Conservation (phyloP, 176 grass and related monocot species). For the Lolium multiflorum region DNA sequence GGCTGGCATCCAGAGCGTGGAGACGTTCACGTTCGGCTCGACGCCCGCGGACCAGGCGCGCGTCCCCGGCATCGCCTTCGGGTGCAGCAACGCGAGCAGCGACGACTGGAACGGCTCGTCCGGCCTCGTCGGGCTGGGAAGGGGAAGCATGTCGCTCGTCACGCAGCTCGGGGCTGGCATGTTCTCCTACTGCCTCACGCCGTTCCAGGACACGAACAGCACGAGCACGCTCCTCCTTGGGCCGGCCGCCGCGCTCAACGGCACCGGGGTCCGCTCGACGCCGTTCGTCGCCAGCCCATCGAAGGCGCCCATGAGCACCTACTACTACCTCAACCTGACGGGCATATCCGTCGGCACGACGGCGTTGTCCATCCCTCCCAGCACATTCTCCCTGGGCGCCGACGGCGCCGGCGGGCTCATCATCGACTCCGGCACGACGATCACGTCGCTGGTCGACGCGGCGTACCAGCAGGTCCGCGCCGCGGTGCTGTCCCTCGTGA, state of each 20-base stretch:
- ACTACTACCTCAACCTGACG: constrained; percentile 69
- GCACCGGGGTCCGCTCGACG: constrained; percentile 45
- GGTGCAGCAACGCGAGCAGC: constrained; percentile 62
- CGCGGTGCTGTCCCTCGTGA: constrained; percentile 41
- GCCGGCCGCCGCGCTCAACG: constrained; percentile 40
- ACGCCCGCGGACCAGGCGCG: constrained; percentile 17
- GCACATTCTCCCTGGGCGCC: constrained; percentile 39
- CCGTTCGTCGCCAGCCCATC: constrained; percentile 62
- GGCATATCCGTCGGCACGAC: constrained; percentile 63
- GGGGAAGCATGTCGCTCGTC: constrained; percentile 60
- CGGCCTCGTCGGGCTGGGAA: constrained; percentile 65
- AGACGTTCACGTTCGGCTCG: constrained; percentile 74
- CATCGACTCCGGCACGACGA: constrained; percentile 72
- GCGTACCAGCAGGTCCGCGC: constrained; percentile 48
- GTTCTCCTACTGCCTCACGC: constrained; percentile 80
- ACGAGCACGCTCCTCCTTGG: constrained; percentile 65
- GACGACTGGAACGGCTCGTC: constrained; percentile 48
- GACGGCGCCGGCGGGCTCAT: constrained; percentile 67
- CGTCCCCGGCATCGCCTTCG: constrained; percentile 51
- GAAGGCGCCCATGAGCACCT: constrained; percentile 45
- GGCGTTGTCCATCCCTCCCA: constrained; percentile 33
- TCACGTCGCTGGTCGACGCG: constrained; percentile 44
- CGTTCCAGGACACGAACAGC: constrained; percentile 54
- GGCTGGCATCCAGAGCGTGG: constrained; percentile 50
- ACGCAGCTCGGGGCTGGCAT: constrained; percentile 65